Evolutionary conservation across 208 protist species (phyloP).

Genomic region (Trypanosoma lewisi): DNA sequence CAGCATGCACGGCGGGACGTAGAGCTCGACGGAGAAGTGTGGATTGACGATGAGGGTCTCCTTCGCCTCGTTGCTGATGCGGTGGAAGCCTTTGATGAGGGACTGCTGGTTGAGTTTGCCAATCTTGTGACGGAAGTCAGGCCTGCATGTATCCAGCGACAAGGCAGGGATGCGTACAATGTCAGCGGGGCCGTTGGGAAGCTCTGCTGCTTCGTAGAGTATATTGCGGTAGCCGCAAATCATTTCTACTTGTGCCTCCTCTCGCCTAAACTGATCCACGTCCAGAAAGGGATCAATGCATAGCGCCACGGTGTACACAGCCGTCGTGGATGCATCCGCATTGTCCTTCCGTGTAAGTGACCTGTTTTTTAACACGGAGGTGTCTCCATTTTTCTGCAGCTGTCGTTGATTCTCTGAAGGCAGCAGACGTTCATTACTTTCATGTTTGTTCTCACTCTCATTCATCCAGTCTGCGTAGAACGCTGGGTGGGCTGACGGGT

Average conservation of each 20-base stretch:
- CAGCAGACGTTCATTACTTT: conserved; percentile 24
- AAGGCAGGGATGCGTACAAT: conserved; percentile 76
- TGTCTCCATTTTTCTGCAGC: conserved; percentile 69
- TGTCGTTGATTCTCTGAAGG: conserved; percentile 29
- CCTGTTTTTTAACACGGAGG: conserved; percentile 50
- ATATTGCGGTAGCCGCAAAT: conserved; percentile 87
- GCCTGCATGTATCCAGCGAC: conserved; percentile 45
- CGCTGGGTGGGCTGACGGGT: conserved; percentile 51
- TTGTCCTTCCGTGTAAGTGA: not conserved
- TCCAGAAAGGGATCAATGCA: conserved; percentile 75
- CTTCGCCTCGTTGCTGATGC: conserved; percentile 70
- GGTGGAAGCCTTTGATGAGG: conserved; percentile 86
- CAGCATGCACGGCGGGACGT: conserved; percentile 59
- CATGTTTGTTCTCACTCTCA: not conserved
- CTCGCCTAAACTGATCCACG: conserved; percentile 56
- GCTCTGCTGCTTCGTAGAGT: conserved; percentile 73
- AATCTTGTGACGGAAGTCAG: conserved; percentile 54
- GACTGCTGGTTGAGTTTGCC: conserved; percentile 85
- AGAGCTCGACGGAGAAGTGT: conserved; percentile 73
- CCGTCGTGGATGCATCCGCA: not conserved
- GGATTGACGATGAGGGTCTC: conserved; percentile 62
- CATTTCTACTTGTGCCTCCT: conserved; percentile 89
- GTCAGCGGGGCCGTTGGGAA: conserved; percentile 36
- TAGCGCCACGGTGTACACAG: conserved; percentile 26
- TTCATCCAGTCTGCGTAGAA: conserved; percentile 50